Percentiles rank a stretch among this genome's conserved stretches.
Conservation (phyloP, 2,329 filamentous ascomycete species). For the Didymellaceae sp. region DNA sequence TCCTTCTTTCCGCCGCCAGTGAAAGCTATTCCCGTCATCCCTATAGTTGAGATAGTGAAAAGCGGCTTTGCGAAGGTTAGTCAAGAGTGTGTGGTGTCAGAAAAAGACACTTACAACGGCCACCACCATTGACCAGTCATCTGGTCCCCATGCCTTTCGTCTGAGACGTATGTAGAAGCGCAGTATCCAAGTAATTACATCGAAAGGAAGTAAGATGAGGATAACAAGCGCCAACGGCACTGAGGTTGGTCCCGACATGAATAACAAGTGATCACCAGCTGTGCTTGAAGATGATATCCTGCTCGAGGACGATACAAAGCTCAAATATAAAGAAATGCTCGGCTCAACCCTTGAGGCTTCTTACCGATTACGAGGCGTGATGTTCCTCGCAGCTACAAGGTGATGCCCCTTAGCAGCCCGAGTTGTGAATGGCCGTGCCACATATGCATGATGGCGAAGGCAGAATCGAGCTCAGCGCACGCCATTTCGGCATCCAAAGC, state of each 20-base stretch:
- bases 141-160: constrained; percentile 33
- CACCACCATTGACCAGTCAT: constrained; percentile 39
- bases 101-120: constrained; percentile 19
- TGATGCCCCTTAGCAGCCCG: background rate
- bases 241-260: constrained; percentile 4
- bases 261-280: background rate
- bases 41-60: constrained; percentile 18
- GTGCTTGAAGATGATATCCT: background rate
- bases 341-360: background rate
- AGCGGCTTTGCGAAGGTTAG: constrained; percentile 3
- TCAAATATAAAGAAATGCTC: too few species aligned
- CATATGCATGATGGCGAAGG: background rate
- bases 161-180: constrained; percentile 24
- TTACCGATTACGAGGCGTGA: background rate
- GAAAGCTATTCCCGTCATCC: constrained; percentile 22
- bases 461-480: background rate
- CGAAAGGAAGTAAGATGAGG: constrained; percentile 20
- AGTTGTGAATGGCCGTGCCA: background rate
- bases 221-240: constrained; percentile 15
- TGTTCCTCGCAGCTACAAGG: background rate
- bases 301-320: too few species aligned
- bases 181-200: constrained; percentile 18
- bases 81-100: background rate
- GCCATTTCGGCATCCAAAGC: background rate
- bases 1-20: constrained; percentile 20